Evolutionary conservation across 2,329 filamentous ascomycete genomes (phyloP).

Genomic region (Xylaria sp.): DNA sequence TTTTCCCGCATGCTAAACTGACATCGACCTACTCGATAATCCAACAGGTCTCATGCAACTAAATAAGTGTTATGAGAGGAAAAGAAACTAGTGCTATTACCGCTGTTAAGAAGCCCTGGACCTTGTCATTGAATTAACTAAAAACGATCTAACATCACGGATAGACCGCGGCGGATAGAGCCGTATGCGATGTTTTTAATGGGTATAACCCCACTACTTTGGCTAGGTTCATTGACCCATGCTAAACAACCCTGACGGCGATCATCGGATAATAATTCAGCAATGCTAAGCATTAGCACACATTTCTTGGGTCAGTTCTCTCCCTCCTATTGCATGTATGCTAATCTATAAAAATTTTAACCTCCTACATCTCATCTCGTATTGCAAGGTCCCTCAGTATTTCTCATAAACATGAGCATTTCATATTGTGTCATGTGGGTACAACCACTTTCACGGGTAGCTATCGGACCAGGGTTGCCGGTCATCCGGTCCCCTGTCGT

Average conservation of each 20-base stretch:
- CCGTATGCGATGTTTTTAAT: constrained; percentile 16
- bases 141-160: background rate
- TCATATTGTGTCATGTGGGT: constrained; percentile 4
- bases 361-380: background rate
- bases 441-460: background rate
- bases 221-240: constrained; percentile 8
- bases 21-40: background rate
- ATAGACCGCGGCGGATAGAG: background rate
- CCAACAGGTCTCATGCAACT: background rate
- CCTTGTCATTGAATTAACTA: background rate
- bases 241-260: background rate
- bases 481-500: background rate
- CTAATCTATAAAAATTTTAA: background rate
- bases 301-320: background rate
- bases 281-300: background rate
- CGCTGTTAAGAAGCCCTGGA: background rate
- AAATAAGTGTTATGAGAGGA: background rate
- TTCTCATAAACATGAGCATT: background rate
- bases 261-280: background rate
- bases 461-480: background rate
- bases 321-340: background rate
- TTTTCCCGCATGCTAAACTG: background rate
- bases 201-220: background rate
- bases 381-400: background rate
- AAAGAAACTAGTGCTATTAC: background rate